These are phyloP conservation scores for Parachlorella kessleri DNA, from an alignment of 139 green algal species.

Conservation along the genomic window DNA sequence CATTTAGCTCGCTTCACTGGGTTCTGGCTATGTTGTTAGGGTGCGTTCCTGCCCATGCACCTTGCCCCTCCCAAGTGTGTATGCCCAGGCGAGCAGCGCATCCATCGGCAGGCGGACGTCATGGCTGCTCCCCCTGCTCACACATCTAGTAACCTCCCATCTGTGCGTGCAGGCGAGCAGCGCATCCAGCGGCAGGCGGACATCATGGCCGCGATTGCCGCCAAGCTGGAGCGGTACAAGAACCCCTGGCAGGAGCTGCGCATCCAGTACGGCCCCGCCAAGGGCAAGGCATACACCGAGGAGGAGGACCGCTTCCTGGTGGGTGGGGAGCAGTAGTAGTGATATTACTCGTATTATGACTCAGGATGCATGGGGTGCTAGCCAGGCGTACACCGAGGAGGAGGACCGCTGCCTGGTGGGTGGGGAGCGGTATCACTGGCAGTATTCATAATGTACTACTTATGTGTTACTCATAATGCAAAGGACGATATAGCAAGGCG, in stretches of 20 bases:
- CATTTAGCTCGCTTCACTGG: no score
- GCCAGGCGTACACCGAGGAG: constrained; percentile 99
- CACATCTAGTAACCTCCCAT: no score
- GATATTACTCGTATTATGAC: no score
- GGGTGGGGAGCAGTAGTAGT: neutral
- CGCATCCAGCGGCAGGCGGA: constrained; percentile 82
- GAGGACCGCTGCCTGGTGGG: constrained; percentile 95
- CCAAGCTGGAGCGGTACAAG: constrained; percentile 93
- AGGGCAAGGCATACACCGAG: constrained; percentile 98
- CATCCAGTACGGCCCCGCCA: constrained; percentile 95
- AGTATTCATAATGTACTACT: no score
- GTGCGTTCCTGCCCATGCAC: no score
- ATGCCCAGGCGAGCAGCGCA: constrained; percentile 81
- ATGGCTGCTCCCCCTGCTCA: no score
- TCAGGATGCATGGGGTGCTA: no score
- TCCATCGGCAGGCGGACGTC: constrained; percentile 80
- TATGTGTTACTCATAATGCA: no score
- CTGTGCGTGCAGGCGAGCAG: constrained; percentile 61
- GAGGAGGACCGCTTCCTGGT: constrained; percentile 98
- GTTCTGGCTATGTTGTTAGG: no score
- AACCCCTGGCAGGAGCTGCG: constrained; percentile 92
- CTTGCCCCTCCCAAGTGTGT: no score
- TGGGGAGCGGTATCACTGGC: neutral
- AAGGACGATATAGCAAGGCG: no score
- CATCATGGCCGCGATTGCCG: constrained; percentile 86